Evolutionary conservation across 1,284 basidiomycete species (phyloP).

Genomic region (Stereum hirsutum): DNA sequence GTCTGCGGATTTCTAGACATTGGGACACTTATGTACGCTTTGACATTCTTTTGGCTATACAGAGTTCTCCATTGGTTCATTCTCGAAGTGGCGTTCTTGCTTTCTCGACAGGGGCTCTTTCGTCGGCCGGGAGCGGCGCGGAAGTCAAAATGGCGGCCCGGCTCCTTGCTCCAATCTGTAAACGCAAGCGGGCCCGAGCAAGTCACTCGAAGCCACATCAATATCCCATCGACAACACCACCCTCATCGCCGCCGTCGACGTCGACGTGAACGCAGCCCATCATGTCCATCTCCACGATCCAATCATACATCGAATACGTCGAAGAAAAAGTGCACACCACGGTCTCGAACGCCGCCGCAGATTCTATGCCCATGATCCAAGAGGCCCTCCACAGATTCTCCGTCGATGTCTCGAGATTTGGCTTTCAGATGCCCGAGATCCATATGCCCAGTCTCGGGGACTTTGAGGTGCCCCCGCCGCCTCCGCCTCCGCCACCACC

Average conservation of each 20-base stretch:
- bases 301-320: slow-evolving; percentile 62
- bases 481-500: slow-evolving; percentile 47
- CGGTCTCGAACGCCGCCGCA: slow-evolving; percentile 46
- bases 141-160: too few species aligned
- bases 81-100: too few species aligned
- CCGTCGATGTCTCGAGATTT: slow-evolving; percentile 71
- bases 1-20: too few species aligned
- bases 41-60: too few species aligned
- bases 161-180: too few species aligned
- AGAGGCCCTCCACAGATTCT: slow-evolving; percentile 59
- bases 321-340: slow-evolving; percentile 53
- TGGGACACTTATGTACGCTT: too few species aligned
- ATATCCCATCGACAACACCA: too few species aligned
- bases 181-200: too few species aligned
- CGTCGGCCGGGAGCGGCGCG: too few species aligned
- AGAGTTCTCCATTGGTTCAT: too few species aligned
- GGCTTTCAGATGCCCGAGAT: slow-evolving; percentile 63
- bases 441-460: slow-evolving; percentile 53
- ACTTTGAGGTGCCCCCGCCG: slow-evolving; percentile 65
- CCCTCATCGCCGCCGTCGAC: background rate
- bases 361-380: slow-evolving; percentile 55
- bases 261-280: too few species aligned
- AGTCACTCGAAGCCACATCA: background rate
- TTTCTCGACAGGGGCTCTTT: too few species aligned
- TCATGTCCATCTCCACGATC: slow-evolving; percentile 43